Conservation (phyloP, 495 filamentous ascomycete genomes). For the Corynascus novoguineensis region DNA sequence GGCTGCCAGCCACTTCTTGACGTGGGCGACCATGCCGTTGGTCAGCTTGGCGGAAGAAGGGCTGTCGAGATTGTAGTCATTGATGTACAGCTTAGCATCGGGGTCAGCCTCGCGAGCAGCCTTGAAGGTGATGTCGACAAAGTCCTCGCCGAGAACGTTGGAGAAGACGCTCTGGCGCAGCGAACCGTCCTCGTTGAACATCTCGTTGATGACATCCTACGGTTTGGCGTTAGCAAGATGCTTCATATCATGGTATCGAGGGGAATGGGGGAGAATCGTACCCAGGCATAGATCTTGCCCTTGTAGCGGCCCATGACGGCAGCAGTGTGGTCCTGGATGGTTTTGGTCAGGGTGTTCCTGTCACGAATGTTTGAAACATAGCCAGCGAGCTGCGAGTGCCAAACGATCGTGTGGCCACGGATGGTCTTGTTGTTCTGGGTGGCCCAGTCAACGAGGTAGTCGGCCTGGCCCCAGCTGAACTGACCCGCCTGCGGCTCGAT, state of each 20-base stretch:
- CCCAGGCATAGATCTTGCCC: conserved; percentile 58
- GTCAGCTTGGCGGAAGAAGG: conserved; percentile 47
- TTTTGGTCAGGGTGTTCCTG: conserved; percentile 42
- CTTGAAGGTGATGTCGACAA: conserved; percentile 57
- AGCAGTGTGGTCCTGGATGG: conserved; percentile 56
- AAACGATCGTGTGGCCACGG: conserved; percentile 59
- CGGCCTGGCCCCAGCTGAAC: conserved; percentile 49
- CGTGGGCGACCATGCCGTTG: conserved; percentile 56
- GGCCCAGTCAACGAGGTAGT: conserved; percentile 59
- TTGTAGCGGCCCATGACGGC: conserved; percentile 53
- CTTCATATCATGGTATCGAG: not conserved
- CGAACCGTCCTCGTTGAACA: conserved; percentile 59
- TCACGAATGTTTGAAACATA: conserved; percentile 54
- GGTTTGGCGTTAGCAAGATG: not conserved
- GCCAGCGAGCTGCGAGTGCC: conserved; percentile 59
- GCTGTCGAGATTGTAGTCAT: conserved; percentile 59
- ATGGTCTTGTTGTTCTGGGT: conserved; percentile 49
- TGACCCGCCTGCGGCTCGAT: conserved; percentile 42
- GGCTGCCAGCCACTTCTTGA: conserved; percentile 59
- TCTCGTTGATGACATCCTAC: conserved; percentile 61
- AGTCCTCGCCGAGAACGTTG: conserved; percentile 52
- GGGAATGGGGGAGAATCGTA: conserved; percentile 21
- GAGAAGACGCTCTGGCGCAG: conserved; percentile 55
- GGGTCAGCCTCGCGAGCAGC: conserved; percentile 56
- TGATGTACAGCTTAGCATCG: conserved; percentile 59